These are phyloP conservation scores for Pseudocercospora eumusae DNA, from an alignment of 2,329 filamentous ascomycete genomes.

Conservation along the genomic window DNA sequence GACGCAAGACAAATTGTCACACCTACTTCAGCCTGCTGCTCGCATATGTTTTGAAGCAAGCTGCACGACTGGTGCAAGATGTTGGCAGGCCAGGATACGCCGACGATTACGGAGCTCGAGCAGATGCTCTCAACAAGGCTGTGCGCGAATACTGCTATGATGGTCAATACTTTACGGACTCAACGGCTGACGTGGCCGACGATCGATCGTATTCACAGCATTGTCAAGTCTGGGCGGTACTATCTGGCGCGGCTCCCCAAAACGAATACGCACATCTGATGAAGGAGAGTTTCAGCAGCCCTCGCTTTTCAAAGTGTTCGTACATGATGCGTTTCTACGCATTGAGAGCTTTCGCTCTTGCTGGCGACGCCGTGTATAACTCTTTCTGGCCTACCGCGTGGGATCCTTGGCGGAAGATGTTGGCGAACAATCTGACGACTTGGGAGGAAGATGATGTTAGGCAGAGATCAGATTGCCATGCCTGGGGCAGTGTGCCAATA, in stretches of 20 bases:
- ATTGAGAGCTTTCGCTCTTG: constrained; percentile 42
- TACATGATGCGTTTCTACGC: constrained; percentile 46
- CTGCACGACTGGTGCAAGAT: constrained; percentile 38
- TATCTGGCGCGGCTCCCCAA: constrained; percentile 36
- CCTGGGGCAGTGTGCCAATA: constrained; percentile 48
- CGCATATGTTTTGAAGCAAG: constrained; percentile 42
- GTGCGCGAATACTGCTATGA: constrained; percentile 36
- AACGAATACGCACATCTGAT: constrained; percentile 33
- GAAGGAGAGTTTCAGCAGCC: constrained; percentile 32
- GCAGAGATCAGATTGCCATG: constrained; percentile 49
- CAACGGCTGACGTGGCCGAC: constrained; percentile 38
- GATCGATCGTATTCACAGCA: constrained; percentile 41
- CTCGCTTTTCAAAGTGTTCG: constrained; percentile 20
- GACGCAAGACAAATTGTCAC: constrained; percentile 42
- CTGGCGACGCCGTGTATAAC: constrained; percentile 41
- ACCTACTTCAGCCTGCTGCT: constrained; percentile 48
- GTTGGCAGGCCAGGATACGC: constrained; percentile 41
- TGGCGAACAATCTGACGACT: constrained; percentile 44
- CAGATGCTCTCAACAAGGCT: constrained; percentile 31
- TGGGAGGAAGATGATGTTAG: constrained; percentile 49
- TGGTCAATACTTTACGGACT: constrained; percentile 41
- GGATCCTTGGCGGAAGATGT: constrained; percentile 44
- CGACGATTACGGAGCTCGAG: constrained; percentile 38
- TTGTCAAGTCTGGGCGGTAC: constrained; percentile 43
- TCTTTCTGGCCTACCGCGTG: constrained; percentile 35